phyloP scores from a whole-genome alignment of 2,329 filamentous ascomycete genomes.

The Aspergillus aculeatus region DNA sequence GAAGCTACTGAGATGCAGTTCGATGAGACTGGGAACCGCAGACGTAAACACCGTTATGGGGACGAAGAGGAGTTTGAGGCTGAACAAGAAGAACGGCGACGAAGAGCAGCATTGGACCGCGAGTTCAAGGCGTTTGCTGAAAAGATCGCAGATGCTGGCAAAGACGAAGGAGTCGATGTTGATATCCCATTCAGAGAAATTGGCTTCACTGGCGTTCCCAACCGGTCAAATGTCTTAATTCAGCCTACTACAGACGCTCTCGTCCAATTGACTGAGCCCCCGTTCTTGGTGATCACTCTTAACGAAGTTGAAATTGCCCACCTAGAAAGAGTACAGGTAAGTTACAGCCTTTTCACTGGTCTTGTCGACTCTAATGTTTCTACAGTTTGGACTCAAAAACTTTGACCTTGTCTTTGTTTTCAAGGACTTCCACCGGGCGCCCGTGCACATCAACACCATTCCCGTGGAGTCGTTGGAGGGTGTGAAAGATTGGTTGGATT shows the following conservation, averaged over 20 bases:
- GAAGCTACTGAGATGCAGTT: constrained; percentile 99
- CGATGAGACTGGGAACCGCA: constrained; percentile 96
- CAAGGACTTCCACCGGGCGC: constrained; percentile 90
- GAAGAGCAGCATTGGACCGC: constrained; percentile 87
- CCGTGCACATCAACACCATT: constrained; percentile 95
- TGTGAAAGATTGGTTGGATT: constrained; percentile 97
- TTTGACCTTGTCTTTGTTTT: constrained; percentile 98
- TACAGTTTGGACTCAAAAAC: constrained; percentile 91
- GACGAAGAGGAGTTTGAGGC: constrained; percentile 99
- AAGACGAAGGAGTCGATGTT: constrained; percentile 85
- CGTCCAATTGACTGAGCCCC: constrained; percentile 94
- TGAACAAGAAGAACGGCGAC: constrained; percentile 91
- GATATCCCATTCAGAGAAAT: constrained; percentile 97
- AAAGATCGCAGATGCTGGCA: constrained; percentile 94
- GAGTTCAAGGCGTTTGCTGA: constrained; percentile 96
- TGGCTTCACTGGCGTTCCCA: constrained; percentile 94
- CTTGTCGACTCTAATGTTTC: constrained; percentile 24
- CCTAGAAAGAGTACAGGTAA: constrained; percentile 78
- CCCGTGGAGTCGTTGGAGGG: constrained; percentile 91
- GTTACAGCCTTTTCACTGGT: not conserved
- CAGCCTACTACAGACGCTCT: constrained; percentile 96
- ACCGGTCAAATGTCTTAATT: constrained; percentile 91
- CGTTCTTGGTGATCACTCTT: constrained; percentile 92
- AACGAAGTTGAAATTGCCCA: constrained; percentile 96
- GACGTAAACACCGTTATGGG: constrained; percentile 94